These are phyloP conservation scores for Eucalyptus globulus DNA, from an alignment of 345 rosid genomes.

Conservation along the genomic window DNA sequence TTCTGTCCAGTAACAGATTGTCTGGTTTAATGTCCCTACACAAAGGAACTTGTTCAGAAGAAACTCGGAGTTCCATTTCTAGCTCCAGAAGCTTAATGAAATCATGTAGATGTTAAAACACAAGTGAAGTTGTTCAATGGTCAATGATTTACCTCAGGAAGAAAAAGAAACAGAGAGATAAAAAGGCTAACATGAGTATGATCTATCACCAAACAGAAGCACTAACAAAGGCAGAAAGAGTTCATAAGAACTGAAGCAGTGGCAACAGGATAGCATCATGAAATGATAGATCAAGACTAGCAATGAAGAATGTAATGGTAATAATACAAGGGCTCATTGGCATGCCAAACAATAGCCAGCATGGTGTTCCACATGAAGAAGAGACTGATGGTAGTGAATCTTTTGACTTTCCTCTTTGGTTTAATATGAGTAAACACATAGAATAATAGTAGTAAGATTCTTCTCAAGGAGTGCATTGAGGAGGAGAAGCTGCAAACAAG, in stretches of 20 bases:
- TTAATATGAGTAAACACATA: neutral
- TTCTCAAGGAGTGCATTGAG: neutral
- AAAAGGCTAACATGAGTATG: neutral
- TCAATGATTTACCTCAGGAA: neutral
- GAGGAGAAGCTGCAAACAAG: neutral
- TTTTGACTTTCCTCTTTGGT: neutral
- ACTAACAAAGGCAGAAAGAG: neutral
- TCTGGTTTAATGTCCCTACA: constrained; percentile 98
- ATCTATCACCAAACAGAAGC: neutral
- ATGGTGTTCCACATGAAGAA: neutral
- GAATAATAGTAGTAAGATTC: neutral
- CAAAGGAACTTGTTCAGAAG: constrained; percentile 4
- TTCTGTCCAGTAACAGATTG: constrained; percentile 84
- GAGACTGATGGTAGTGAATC: neutral
- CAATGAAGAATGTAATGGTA: neutral
- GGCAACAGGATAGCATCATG: neutral
- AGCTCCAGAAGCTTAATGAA: neutral
- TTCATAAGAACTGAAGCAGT: neutral
- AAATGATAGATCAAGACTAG: neutral
- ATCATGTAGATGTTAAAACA: neutral
- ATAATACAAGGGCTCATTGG: neutral
- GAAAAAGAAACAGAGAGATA: neutral
- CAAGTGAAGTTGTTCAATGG: neutral
- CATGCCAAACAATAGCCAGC: neutral
- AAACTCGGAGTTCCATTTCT: neutral